Evolutionary conservation across 352 stramenopile genomes (phyloP), one percentile per base, ranked within the genome.

Genomic region (Phytophthora sp.): DNA sequence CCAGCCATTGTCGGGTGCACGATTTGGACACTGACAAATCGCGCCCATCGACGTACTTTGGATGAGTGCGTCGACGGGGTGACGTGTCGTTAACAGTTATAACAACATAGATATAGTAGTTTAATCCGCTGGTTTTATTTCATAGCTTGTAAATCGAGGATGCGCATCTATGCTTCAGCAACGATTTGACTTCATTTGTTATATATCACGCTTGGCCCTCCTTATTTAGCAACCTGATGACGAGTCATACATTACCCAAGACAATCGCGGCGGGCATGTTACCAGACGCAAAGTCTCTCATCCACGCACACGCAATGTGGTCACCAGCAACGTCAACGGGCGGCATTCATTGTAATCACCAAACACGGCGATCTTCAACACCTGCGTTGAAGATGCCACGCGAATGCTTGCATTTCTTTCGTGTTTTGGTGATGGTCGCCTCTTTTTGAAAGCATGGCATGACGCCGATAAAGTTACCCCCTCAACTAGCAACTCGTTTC

Each of bases 1-100:
- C 56, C 56, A 64, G 33, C 41, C 56, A 38, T 31, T 66, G 49
- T 66, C 49, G 58, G 58, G 58, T 66, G 58, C 29, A 36, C 20
- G 42, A 41, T 41, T 54, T 54, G 44, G 30, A 49, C 16, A 39
- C 38, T 60, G 38, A 23, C 18, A n/a, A 50, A 26, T 60, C 11
- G 38, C 18, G 39, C 11, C 53, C 8, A 18, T 15, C 38, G 26
- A 53, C 53, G 27, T 42, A 61, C 27, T 54, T 39, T 6, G 3
- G 24, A 50, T 30, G 50, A 44, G 41, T 46, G 41, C 56, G 30
- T 63, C 56, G 56, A 41, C 42, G 21, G 21, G 50, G 41, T 57
- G 50, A 57, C 18, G 56, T 23, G 2, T 18, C 11, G 9, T 4
- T 51, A 13, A 62, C 24, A 1, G 11, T n/a, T 53, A 5, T 61